Base-by-base conservation (phyloP, 108 stramenopile genomes). In the Cyclotella kingstonii region DNA sequence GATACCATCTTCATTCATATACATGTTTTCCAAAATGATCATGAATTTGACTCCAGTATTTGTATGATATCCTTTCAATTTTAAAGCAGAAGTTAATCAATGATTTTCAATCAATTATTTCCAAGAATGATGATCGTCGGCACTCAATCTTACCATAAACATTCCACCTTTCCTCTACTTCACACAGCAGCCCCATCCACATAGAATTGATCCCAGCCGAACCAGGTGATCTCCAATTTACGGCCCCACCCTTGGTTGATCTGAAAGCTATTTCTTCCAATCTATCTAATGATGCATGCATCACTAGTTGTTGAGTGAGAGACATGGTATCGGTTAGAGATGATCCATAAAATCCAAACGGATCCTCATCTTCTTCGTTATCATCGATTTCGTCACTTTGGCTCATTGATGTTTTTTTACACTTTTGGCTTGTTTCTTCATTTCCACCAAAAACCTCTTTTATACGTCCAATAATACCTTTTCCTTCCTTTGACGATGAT, bases 41-140 rank as follows among this genome's bases (percentile, higher is more conserved):
- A 76, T 62, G 45, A 77, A 72, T 30, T 77, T 77, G 51, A 77
- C 66, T n/a, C 76, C 76, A 14, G 69, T 77, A 44, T 77, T 77
- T 15, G 70, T 71, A 2, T 60, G 57, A 38, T 77, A 77, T 5
- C 72, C 72, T 60, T 39, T 17, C 7, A 10, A 35, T 9, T 31
- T 18, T 1, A 17, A 25, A 2, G 12, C 12, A 48, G 25, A 43
- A 17, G 15, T 15, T 12, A 55, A 46, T 48, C 49, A 54, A 47
- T 25, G 48, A 64, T 31, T 23, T n/a, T n/a, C n/a, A n/a, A n/a
- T n/a, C n/a, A n/a, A n/a, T n/a, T n/a, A n/a, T n/a, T n/a, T n/a
- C n/a, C n/a, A n/a, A n/a, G n/a, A n/a, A n/a, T n/a, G n/a, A n/a
- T n/a, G n/a, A n/a, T n/a, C n/a, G n/a, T n/a, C n/a, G n/a, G n/a